These are phyloP conservation scores for Aeschynomene evenia DNA, from an alignment of 306 rosid species.

Conservation along the genomic window DNA sequence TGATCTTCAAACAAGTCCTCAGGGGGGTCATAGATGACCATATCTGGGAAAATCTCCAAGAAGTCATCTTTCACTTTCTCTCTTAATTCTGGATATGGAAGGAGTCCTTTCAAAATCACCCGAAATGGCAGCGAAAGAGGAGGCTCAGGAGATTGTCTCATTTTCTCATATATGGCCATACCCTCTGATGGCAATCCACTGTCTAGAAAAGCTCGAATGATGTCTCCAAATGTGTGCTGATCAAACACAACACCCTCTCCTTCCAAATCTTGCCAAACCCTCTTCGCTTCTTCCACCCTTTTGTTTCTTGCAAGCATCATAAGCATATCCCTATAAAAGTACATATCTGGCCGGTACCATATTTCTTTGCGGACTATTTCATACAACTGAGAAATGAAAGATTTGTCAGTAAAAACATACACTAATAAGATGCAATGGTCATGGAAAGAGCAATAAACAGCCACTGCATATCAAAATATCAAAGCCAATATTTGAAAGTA, in stretches of 20 bases:
- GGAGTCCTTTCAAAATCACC: constrained; percentile 82
- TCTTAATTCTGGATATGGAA: constrained; percentile 80
- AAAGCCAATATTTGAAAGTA: not conserved
- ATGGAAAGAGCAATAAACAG: not conserved
- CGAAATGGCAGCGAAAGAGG: constrained; percentile 87
- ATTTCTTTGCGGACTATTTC: constrained; percentile 84
- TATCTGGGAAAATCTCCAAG: constrained; percentile 80
- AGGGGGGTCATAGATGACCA: constrained; percentile 87
- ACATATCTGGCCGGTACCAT: constrained; percentile 98
- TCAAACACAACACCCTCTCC: constrained; percentile 72
- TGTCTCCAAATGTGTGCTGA: constrained; percentile 95
- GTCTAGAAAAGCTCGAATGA: constrained; percentile 69
- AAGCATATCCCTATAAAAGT: constrained; percentile 89
- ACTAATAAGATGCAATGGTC: not conserved
- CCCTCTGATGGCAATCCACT: constrained; percentile 69
- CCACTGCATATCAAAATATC: not conserved
- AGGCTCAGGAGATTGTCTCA: constrained; percentile 80
- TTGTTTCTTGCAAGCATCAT: constrained; percentile 87
- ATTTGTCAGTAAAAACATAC: constrained; percentile 20
- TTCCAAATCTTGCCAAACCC: constrained; percentile 82
- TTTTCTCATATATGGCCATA: constrained; percentile 73
- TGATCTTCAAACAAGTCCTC: constrained; percentile 85
- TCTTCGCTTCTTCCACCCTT: constrained; percentile 66
- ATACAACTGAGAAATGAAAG: constrained; percentile 53
- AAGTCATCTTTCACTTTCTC: constrained; percentile 80